phyloP scores from a whole-genome alignment of 1,284 basidiomycete species.

The Polyporus tsugae region DNA sequence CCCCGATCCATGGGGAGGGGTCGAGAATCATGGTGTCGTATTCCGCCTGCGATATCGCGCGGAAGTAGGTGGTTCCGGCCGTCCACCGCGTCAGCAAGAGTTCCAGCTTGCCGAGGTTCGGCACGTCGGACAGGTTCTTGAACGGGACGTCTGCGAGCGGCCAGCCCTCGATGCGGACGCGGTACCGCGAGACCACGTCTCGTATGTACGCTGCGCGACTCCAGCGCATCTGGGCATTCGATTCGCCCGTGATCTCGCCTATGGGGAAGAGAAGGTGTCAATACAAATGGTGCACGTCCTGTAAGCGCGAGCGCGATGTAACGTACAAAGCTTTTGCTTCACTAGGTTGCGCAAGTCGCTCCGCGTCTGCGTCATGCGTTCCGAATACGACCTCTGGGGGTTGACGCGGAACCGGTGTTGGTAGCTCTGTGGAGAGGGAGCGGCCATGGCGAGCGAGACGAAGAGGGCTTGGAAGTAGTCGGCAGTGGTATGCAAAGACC shows the following conservation, averaged over 20 bases:
- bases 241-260: slow-evolving; percentile 41
- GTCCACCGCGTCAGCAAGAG: slow-evolving; percentile 38
- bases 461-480: not conserved
- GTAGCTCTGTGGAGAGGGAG: not conserved
- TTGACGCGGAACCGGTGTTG: slow-evolving; percentile 40
- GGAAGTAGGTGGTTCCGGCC: slow-evolving; percentile 38
- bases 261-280: slow-evolving; percentile 15
- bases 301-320: not conserved
- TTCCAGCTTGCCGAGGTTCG: slow-evolving; percentile 43
- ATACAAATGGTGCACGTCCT: not conserved
- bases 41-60: slow-evolving; percentile 37
- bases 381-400: slow-evolving; percentile 39
- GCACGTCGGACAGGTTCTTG: slow-evolving; percentile 43
- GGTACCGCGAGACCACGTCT: slow-evolving; percentile 42
- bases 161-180: slow-evolving; percentile 44
- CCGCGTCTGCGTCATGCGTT: slow-evolving; percentile 43
- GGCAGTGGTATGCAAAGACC: not conserved
- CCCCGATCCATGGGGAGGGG: slow-evolving; percentile 33
- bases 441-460: not conserved
- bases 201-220: slow-evolving; percentile 37
- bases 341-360: slow-evolving; percentile 40
- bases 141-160: slow-evolving; percentile 42
- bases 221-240: slow-evolving; percentile 42
- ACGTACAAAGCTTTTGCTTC: slow-evolving; percentile 41
- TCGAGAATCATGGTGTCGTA: slow-evolving; percentile 35